Evolutionary conservation across 139 green algal genomes (phyloP).

Genomic region (Chlamydomonas applanata): DNA sequence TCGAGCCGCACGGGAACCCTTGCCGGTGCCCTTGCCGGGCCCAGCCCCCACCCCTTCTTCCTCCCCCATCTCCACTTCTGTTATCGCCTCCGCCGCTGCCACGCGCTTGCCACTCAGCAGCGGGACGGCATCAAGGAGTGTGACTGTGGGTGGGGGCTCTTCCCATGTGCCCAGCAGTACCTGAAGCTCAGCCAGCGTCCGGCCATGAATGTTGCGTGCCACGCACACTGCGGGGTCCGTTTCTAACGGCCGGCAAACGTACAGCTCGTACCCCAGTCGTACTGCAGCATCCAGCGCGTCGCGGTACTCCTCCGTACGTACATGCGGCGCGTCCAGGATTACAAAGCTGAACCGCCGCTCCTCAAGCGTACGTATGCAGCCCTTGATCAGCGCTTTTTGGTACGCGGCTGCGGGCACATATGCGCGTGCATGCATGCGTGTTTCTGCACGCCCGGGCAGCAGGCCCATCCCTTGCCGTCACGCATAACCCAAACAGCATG

Average conservation of each 20-base stretch:
- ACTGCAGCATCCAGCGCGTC: conserved; percentile 49
- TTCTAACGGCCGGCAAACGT: conserved; percentile 45
- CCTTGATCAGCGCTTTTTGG: conserved; percentile 57
- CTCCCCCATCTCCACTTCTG: conserved; percentile 60
- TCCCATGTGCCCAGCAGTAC: conserved; percentile 31
- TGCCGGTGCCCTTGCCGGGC: not conserved
- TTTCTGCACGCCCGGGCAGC: not conserved
- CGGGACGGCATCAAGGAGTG: conserved; percentile 27
- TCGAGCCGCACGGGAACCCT: not conserved
- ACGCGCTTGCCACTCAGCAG: not conserved
- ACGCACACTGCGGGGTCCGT: conserved; percentile 34
- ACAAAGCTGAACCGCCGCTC: conserved; percentile 69
- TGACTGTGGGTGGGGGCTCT: conserved; percentile 39
- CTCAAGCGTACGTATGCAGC: conserved; percentile 58
- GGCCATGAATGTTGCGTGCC: conserved; percentile 47
- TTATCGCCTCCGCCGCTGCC: not conserved
- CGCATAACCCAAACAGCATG: not conserved
- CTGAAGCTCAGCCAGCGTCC: conserved; percentile 28
- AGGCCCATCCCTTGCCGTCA: not conserved
- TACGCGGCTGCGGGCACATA: conserved; percentile 51
- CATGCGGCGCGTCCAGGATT: conserved; percentile 66
- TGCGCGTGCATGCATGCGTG: not conserved
- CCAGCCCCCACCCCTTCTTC: not conserved
- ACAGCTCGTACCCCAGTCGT: conserved; percentile 60
- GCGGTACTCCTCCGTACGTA: conserved; percentile 46